phyloP scores from a whole-genome alignment of 495 filamentous ascomycete species.

The Daldinia vernicosa region DNA sequence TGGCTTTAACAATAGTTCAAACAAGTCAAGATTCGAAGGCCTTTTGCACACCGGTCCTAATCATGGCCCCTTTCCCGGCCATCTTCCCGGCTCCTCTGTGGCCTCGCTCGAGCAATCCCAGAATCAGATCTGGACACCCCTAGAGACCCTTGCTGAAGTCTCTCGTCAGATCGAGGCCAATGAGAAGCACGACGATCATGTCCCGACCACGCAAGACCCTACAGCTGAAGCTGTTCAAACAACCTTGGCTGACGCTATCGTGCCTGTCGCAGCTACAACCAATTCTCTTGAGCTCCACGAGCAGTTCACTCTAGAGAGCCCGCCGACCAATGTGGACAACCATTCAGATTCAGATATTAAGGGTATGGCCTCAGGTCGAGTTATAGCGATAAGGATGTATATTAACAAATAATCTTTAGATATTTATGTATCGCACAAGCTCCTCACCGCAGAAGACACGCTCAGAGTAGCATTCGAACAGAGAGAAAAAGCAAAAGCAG shows the following conservation, averaged over 20 bases:
- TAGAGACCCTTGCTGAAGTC: conserved; percentile 84
- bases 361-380: conserved; percentile 36
- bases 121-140: conserved; percentile 72
- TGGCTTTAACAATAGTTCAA: conserved; percentile 52
- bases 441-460: conserved; percentile 48
- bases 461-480: conserved; percentile 44
- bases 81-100: conserved; percentile 46
- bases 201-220: conserved; percentile 19
- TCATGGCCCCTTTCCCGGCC: conserved; percentile 19
- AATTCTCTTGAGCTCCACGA: conserved; percentile 60
- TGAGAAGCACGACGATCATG: conserved; percentile 59
- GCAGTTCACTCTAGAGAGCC: conserved; percentile 59
- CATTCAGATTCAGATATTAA: conserved; percentile 47
- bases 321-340: conserved; percentile 51
- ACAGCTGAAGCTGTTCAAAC: conserved; percentile 31
- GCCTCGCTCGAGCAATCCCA: conserved; percentile 47
- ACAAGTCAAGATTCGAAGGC: conserved; percentile 41
- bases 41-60: conserved; percentile 41
- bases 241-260: conserved; percentile 30
- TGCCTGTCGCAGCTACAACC: conserved; percentile 3
- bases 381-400: background rate
- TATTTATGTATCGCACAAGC: conserved; percentile 14
- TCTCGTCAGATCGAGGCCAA: conserved; percentile 71
- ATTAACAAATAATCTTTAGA: conserved; percentile 10
- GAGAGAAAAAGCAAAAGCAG: too few species aligned